phyloP scores from a whole-genome alignment of 805 yeast genomes.

The Schizosaccharomyces cryophilus region DNA sequence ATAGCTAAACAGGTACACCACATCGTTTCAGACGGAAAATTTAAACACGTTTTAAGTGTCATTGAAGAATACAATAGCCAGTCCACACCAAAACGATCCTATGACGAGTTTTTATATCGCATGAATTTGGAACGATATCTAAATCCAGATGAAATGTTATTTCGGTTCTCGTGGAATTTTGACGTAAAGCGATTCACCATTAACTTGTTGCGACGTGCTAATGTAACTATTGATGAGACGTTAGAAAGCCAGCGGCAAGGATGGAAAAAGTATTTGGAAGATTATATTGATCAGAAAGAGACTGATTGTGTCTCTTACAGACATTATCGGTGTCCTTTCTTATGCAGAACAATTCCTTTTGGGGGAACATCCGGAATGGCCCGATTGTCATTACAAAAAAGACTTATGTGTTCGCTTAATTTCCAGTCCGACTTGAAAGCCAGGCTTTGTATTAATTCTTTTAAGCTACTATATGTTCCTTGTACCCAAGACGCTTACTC shows the following conservation, averaged over 20 bases:
- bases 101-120: slow-evolving; percentile 72
- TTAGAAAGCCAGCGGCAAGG: slow-evolving; percentile 54
- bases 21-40: slow-evolving; percentile 51
- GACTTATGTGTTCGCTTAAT: neutral
- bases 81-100: slow-evolving; percentile 39
- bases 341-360: neutral
- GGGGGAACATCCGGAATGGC: neutral
- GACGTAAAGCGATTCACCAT: slow-evolving; percentile 29
- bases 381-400: neutral
- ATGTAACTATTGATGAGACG: slow-evolving; percentile 54
- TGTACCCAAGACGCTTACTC: slow-evolving; percentile 45
- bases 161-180: slow-evolving; percentile 51
- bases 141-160: slow-evolving; percentile 77
- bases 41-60: slow-evolving; percentile 56
- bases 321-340: slow-evolving; percentile 52
- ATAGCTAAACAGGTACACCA: slow-evolving; percentile 69
- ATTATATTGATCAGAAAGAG: slow-evolving; percentile 81
- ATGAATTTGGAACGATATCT: slow-evolving; percentile 63
- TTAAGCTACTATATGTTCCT: slow-evolving; percentile 57
- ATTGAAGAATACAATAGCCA: slow-evolving; percentile 64
- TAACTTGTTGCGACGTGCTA: slow-evolving; percentile 70
- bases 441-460: slow-evolving; percentile 52
- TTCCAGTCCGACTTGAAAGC: slow-evolving; percentile 40
- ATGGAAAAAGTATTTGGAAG: slow-evolving; percentile 84
- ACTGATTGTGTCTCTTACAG: slow-evolving; percentile 90